A percentile compares a stretch with the other conserved stretches of the same genome.
phyloP scores from a whole-genome alignment of 179 eudicot species.

The Nepenthes alata region DNA sequence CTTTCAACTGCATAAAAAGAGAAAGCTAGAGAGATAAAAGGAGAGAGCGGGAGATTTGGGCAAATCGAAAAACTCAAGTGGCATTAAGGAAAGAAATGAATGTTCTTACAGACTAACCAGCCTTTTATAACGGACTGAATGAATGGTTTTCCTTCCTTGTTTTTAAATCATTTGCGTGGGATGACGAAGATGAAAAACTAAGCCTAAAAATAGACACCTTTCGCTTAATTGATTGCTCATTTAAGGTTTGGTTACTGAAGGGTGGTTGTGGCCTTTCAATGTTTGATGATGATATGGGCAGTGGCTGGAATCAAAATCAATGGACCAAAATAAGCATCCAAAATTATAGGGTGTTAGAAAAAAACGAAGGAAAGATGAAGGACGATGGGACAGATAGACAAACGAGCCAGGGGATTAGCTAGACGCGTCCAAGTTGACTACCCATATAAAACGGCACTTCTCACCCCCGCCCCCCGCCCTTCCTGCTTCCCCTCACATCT shows the following conservation, averaged over 20 bases:
- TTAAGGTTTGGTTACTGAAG: not conserved
- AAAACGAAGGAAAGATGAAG: not conserved
- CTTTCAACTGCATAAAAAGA: too few species aligned
- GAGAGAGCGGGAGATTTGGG: too few species aligned
- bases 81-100: too few species aligned
- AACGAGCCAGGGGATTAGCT: slow-evolving; percentile 19
- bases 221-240: slow-evolving; percentile 2
- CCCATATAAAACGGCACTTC: slow-evolving; percentile 12
- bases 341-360: not conserved
- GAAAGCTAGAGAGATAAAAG: too few species aligned
- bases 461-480: too few species aligned
- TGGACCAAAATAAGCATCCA: not conserved
- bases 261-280: slow-evolving; percentile 9
- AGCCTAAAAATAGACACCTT: not conserved
- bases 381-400: slow-evolving; percentile 1
- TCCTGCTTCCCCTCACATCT: too few species aligned
- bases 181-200: too few species aligned
- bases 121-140: too few species aligned
- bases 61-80: too few species aligned
- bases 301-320: slow-evolving; percentile 9
- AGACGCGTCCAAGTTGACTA: slow-evolving; percentile 18
- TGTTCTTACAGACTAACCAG: too few species aligned
- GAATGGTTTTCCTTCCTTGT: too few species aligned
- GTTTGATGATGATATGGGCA: not conserved
- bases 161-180: too few species aligned